These are phyloP conservation scores for Elongisporangium prolatum DNA, from an alignment of 352 stramenopile species.

Conservation along the genomic window DNA sequence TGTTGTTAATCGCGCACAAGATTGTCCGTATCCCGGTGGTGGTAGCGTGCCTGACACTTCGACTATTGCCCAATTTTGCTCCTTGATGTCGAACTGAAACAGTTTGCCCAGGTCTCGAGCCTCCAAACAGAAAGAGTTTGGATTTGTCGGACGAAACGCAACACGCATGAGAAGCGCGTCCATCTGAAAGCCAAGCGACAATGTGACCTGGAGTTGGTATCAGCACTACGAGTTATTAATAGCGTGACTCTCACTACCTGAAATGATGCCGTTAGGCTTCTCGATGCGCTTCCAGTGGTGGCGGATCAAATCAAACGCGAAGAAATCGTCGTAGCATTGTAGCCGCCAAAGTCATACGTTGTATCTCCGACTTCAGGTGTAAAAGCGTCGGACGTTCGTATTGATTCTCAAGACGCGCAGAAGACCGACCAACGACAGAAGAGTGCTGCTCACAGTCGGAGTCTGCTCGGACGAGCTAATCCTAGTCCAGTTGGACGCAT, in stretches of 20 bases:
- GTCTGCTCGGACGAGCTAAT: conserved; percentile 61
- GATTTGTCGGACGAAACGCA: conserved; percentile 69
- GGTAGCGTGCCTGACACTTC: conserved; percentile 57
- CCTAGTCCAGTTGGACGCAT: conserved; percentile 70
- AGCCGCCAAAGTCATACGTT: conserved; percentile 83
- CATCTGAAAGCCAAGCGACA: conserved; percentile 30
- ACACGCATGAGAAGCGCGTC: conserved; percentile 69
- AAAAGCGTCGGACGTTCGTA: neutral
- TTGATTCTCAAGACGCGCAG: neutral
- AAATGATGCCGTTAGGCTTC: conserved; percentile 64
- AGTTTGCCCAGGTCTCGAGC: conserved; percentile 80
- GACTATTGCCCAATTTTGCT: conserved; percentile 81
- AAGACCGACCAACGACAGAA: conserved; percentile 49
- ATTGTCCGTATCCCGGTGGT: conserved; percentile 76
- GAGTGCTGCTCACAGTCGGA: conserved; percentile 76
- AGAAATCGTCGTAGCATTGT: conserved; percentile 88
- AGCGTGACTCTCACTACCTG: conserved; percentile 25
- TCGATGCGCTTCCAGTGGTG: conserved; percentile 79
- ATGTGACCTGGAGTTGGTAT: conserved; percentile 3
- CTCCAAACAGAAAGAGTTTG: conserved; percentile 76
- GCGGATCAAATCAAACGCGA: conserved; percentile 73
- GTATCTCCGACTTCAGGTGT: conserved; percentile 46
- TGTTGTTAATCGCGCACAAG: conserved; percentile 70
- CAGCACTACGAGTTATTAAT: neutral
- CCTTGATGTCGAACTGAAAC: conserved; percentile 68